phyloP scores from a whole-genome alignment of 169 alveolate species.

The Eimeria sp. region DNA sequence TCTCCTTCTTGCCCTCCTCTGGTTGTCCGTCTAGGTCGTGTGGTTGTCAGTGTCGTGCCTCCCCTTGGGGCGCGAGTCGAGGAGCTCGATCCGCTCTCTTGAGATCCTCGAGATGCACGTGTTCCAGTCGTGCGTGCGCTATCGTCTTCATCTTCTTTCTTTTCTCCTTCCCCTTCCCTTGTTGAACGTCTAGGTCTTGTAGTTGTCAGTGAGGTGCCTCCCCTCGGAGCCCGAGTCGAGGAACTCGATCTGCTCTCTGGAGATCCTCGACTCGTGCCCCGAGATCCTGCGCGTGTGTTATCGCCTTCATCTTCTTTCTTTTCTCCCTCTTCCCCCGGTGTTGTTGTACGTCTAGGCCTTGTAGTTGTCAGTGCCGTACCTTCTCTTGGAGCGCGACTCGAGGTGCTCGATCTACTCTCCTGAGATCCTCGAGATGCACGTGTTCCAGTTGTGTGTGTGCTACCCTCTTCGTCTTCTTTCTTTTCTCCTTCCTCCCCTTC shows the following conservation, averaged over 20 bases:
- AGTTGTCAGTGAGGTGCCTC: slow-evolving; percentile 39
- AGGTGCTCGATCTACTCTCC: background rate
- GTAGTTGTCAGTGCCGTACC: slow-evolving; percentile 1
- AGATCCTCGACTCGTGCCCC: too few species aligned
- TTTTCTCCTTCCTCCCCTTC: background rate
- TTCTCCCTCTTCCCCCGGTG: background rate
- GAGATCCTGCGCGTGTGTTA: too few species aligned
- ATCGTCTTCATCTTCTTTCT: background rate
- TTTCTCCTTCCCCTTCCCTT: background rate
- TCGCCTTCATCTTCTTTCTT: background rate
- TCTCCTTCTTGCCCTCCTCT: background rate
- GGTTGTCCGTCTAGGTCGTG: background rate
- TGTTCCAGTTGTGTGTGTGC: background rate
- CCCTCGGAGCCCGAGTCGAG: slow-evolving; percentile 9
- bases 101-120: slow-evolving; percentile 1
- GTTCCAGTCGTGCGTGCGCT: slow-evolving; percentile 15
- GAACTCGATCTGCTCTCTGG: background rate
- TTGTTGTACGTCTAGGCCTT: background rate
- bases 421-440: background rate
- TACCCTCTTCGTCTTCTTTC: background rate
- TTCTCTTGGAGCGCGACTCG: background rate
- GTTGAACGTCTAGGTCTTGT: background rate
- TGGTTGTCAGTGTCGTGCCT: slow-evolving; percentile 1
- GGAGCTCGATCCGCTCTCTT: background rate
- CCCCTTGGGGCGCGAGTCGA: background rate